Percentiles rank a stretch among this genome's conserved stretches.
Conservation (phyloP, 176 grass and related monocot species). For the Hyparrhenia diplandra region DNA sequence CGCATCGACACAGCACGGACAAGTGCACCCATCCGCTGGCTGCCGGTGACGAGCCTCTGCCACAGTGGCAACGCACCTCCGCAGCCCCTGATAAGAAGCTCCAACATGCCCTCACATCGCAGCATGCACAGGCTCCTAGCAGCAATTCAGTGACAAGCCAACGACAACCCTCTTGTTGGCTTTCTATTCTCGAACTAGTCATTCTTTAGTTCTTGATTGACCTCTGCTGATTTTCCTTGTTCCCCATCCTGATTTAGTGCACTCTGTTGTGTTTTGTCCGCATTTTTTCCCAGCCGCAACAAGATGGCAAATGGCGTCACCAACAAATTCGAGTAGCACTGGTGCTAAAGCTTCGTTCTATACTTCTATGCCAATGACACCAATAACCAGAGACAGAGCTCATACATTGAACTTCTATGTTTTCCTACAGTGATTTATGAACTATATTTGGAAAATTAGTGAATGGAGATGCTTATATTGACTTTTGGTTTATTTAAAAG, state of each 20-base stretch:
- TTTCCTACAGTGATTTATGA: background rate
- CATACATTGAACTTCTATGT: background rate
- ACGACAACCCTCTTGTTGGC: too few species aligned
- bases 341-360: background rate
- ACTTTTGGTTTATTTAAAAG: background rate
- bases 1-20: background rate
- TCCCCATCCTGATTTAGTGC: background rate
- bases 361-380: background rate
- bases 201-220: background rate
- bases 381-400: background rate
- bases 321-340: background rate
- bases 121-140: too few species aligned
- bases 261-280: background rate
- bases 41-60: background rate
- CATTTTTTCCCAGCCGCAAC: too few species aligned
- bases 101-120: background rate
- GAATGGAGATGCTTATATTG: background rate
- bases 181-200: background rate
- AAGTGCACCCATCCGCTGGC: background rate
- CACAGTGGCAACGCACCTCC: background rate
- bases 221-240: background rate
- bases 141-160: too few species aligned
- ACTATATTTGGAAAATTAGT: background rate
- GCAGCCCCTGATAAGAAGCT: background rate
- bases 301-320: background rate